Evolutionary conservation across 192 early-diverging fungal genomes (phyloP), one percentile per base, ranked within the genome.

Genomic region (Powellomyces hirtus): DNA sequence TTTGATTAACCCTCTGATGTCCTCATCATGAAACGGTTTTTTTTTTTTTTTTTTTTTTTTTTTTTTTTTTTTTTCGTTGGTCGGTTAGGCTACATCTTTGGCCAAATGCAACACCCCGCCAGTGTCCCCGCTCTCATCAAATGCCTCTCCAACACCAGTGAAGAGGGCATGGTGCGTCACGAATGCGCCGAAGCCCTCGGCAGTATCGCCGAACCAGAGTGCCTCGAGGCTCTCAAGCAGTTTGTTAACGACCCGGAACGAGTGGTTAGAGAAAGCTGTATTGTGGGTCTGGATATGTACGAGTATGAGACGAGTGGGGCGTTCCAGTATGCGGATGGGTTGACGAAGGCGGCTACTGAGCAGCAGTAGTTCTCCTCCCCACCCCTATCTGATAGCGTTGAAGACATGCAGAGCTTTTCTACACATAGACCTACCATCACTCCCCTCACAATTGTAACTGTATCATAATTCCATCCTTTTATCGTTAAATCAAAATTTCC

Each of bases 161-260:
- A 98, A 74, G 84, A 80, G 8, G 69, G 88, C 38, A 98, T 98
- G 94, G 96, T 98, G 3, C 88, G 96, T 18, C 96, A 98, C 71
- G 96, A 98, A 77, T 91, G 91, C 49, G 96, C 96, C 3, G 96
- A 98, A 83, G 96, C 96, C 10, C 75, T 98, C 64, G 96, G 96
- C 14, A 94, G 91, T 8, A 93, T 98, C 75, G 96, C 94, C 40
- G 92, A 92, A 1, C 86, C 88, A 38, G 92, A 98, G 74, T 88
- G 88, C 62, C 86, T 94, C 46, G 78, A 75, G 10, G 81, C 89
- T 26, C 76, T 98, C 55, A 78, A 88, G 50, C 68, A 88, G 64
- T 97, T 88, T 70, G 74, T 80, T 50, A 68, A 84, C 4, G 95
- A 97, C 72, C 63, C 86, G 4, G 91, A 92, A 59, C 82, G 83